Percentiles rank a stretch among this genome's conserved stretches.
Conservation (phyloP, 1,139 yeast genomes). For the Yamadazyma atlantica region DNA sequence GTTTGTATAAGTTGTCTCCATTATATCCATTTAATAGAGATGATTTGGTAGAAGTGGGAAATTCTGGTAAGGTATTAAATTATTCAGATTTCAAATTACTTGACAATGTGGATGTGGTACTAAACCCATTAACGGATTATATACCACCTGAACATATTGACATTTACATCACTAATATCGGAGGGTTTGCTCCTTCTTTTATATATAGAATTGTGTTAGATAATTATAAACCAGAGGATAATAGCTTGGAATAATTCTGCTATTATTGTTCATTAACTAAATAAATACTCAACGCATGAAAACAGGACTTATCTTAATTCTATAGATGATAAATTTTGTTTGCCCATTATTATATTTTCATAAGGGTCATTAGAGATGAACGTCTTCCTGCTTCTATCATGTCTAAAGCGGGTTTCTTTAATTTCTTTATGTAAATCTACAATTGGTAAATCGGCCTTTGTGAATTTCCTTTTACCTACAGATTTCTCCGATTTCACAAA, state of each 20-base stretch:
- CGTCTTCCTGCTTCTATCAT: background rate
- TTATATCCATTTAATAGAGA: slow-evolving; percentile 91
- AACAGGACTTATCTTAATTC: background rate
- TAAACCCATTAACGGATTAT: slow-evolving; percentile 91
- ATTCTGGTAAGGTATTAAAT: slow-evolving; percentile 78
- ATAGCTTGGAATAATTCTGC: slow-evolving; percentile 41
- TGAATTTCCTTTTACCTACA: too few relatives aligned
- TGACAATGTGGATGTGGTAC: slow-evolving; percentile 72
- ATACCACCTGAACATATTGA: slow-evolving; percentile 94
- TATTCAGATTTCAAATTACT: slow-evolving; percentile 65
- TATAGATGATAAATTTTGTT: background rate
- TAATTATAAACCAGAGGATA: slow-evolving; percentile 86
- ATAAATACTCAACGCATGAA: background rate
- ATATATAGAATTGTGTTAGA: slow-evolving; percentile 94
- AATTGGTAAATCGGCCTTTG: background rate
- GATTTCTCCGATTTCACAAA: too few relatives aligned
- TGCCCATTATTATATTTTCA: background rate
- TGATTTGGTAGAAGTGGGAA: slow-evolving; percentile 88
- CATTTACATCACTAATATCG: slow-evolving; percentile 89
- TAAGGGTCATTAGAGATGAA: background rate
- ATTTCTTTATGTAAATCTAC: background rate
- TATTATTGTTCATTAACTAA: too few relatives aligned
- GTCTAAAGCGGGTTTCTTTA: background rate
- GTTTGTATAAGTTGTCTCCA: slow-evolving; percentile 90
- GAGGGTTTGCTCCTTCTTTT: slow-evolving; percentile 96